Base-by-base conservation (phyloP, 2,329 filamentous ascomycete genomes). In the Penicillium sclerotiorum region DNA sequence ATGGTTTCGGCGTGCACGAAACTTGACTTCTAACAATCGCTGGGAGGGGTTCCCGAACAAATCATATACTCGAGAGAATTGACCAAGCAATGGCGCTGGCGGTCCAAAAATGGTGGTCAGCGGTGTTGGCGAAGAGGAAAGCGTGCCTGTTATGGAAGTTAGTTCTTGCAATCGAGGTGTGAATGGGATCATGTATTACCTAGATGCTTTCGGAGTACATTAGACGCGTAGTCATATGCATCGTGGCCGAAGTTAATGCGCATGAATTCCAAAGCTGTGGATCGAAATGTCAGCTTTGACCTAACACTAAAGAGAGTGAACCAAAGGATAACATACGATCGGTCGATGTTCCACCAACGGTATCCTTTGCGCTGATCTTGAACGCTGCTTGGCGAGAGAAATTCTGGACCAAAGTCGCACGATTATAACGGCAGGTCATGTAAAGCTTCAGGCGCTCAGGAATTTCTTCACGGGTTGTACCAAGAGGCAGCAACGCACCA, bases 381-480 rank as follows among this genome's bases (percentile, higher is more conserved):
- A 41, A 41, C 4, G 38, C 38, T 25, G 38, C 38, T 25, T 41
- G 38, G 8, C 84, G 73, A 0, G 52, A 47, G 45, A 53, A 52
- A 9, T 80, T 73, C 56, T 27, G 17, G 40, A 43, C 21, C n/a
- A 6, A 11, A 27, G 25, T 27, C 6, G 11, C 25, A 27, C 85
- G 75, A 21, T 79, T 76, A 39, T 80, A 77, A 8, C 85, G 72
- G 39, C 80, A 78, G 20, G 77, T 67, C 49, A 85, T 71, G 57
- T 86, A 86, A 0, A 88, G 69, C 39, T 73, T 68, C 2, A 88
- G 69, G 0, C 84, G 75, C 2, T 79, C 77, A 0, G 76, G 67
- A 0, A 87, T 69, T 0, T 82, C 78, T 0, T 71, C 64, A 0
- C 63, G 55, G 0, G 61, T 49, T 0, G 77, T 80, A 0, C 76